Conservation (phyloP, 192 early-diverging fungal genomes). For the Coemansia furcata region DNA sequence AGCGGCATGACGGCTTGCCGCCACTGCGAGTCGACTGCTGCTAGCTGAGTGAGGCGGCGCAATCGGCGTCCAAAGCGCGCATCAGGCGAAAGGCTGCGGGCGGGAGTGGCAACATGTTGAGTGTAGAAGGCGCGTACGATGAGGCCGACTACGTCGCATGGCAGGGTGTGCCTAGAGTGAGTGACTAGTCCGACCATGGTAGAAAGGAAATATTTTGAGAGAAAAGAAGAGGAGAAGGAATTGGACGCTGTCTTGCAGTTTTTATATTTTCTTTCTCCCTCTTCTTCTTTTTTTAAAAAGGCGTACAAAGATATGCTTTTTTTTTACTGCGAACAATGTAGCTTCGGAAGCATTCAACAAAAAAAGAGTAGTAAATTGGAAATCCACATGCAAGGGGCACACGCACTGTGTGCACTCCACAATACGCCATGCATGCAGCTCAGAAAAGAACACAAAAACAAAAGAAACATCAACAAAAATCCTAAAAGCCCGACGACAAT, state of each 20-base stretch:
- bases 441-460: neutral
- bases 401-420: neutral
- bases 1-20: constrained; percentile 14
- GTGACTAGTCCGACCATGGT: neutral
- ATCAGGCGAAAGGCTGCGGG: neutral
- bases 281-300: neutral
- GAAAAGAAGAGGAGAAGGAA: neutral
- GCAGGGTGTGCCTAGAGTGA: neutral
- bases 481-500: neutral
- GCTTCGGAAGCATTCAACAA: neutral
- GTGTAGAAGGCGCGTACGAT: constrained; percentile 8
- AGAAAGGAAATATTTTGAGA: neutral
- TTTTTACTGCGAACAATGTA: neutral
- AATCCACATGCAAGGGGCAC: neutral
- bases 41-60: neutral
- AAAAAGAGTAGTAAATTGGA: neutral
- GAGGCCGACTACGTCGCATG: constrained; percentile 11
- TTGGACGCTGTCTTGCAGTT: no score
- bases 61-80: neutral
- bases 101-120: neutral
- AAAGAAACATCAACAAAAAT: neutral
- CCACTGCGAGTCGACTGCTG: constrained; percentile 12
- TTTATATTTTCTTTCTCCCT: neutral
- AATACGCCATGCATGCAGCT: neutral
- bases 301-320: neutral